A percentile compares a stretch with the other conserved stretches of the same genome.
phyloP scores from a whole-genome alignment of 1,284 basidiomycete species.

The Ceratobasidium sp. region DNA sequence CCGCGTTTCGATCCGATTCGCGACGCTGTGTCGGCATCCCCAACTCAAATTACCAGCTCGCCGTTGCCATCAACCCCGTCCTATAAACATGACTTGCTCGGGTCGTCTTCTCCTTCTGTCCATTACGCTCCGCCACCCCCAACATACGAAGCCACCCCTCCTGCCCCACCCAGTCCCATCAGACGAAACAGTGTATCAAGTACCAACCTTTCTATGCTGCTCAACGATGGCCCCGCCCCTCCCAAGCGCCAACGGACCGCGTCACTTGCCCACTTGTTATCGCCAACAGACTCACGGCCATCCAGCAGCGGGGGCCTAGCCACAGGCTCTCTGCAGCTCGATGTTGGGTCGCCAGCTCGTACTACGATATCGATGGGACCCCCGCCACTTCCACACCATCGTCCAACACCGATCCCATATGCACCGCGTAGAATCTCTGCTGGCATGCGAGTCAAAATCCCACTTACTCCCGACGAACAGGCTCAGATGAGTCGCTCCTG shows the following conservation, averaged over 20 bases:
- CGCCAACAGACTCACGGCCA: conserved; percentile 14
- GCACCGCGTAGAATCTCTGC: conserved; percentile 59
- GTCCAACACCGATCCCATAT: conserved; percentile 2
- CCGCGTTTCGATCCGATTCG: conserved; percentile 19
- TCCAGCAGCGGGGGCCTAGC: conserved; percentile 19
- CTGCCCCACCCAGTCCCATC: conserved; percentile 20
- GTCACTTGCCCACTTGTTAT: conserved; percentile 23
- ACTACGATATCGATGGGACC: background rate
- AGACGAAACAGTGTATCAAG: conserved; percentile 22
- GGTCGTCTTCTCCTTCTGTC: background rate
- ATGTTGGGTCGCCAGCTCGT: background rate
- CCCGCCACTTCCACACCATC: background rate
- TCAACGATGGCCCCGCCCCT: conserved; percentile 27
- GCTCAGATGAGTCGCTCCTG: background rate
- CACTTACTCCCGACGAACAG: conserved; percentile 67
- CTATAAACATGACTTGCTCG: conserved; percentile 12
- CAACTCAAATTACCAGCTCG: no score
- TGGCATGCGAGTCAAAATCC: conserved; percentile 65
- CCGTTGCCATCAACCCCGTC: conserved; percentile 11
- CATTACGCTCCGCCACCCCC: conserved; percentile 25
- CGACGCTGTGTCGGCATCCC: no score
- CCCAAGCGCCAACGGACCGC: conserved; percentile 13
- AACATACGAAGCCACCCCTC: no score
- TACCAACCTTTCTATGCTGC: conserved; percentile 35
- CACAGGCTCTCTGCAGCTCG: conserved; percentile 20